Percentiles rank a stretch among this genome's conserved stretches.
These are phyloP conservation scores for Trametes versicolor DNA, from an alignment of 1,284 basidiomycete genomes.

Conservation along the genomic window DNA sequence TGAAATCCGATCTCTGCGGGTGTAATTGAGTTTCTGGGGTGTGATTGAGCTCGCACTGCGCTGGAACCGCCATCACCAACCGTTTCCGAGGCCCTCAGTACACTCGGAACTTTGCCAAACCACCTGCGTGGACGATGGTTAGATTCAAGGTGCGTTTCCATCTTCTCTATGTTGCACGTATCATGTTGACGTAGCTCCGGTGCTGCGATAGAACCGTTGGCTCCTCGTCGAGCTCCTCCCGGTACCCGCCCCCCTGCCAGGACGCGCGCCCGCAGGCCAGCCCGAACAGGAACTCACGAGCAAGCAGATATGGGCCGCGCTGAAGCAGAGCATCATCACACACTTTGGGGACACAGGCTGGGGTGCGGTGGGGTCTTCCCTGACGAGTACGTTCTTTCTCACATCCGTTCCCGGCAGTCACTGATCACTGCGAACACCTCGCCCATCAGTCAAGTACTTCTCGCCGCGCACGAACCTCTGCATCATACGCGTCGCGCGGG, in stretches of 20 bases:
- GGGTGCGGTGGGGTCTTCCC: conserved; percentile 75
- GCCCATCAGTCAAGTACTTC: conserved; percentile 77
- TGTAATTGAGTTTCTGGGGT: not conserved
- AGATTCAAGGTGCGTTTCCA: conserved; percentile 62
- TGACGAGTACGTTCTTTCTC: conserved; percentile 60
- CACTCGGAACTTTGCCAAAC: not conserved
- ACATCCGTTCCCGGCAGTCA: not conserved
- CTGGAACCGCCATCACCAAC: not conserved
- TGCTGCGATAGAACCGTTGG: conserved; percentile 72
- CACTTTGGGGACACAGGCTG: conserved; percentile 85
- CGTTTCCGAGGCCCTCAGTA: not conserved
- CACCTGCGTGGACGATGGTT: conserved; percentile 53
- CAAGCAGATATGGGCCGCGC: conserved; percentile 70
- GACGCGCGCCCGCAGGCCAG: conserved; percentile 7
- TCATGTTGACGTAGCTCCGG: not conserved
- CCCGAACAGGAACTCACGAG: conserved; percentile 51
- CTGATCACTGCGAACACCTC: not conserved
- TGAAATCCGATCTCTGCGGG: not conserved
- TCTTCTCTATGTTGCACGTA: not conserved
- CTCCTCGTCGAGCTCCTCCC: conserved; percentile 79
- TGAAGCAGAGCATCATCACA: conserved; percentile 74
- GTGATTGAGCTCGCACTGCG: not conserved
- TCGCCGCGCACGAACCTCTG: conserved; percentile 80
- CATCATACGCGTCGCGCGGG: conserved; percentile 81
- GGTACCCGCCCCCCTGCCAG: conserved; percentile 32